Percentiles rank a stretch among this genome's conserved stretches.
Evolutionary conservation across 163 green algal genomes (phyloP).

Genomic region (Volvox carteri): DNA sequence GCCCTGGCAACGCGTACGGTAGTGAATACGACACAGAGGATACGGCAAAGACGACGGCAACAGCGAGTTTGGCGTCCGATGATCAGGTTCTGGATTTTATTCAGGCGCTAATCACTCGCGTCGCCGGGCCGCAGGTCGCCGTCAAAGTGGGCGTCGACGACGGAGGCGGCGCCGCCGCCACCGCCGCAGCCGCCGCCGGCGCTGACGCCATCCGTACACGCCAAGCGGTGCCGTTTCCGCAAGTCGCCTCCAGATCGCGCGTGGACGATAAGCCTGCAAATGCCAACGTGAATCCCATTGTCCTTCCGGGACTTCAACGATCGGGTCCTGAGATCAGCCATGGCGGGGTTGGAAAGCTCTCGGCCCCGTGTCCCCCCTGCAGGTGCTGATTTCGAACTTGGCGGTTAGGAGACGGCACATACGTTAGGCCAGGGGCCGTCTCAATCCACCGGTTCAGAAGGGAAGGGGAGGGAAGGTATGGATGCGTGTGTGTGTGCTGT

Average conservation of each 20-base stretch:
- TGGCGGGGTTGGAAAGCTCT: not conserved
- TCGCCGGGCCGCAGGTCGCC: not conserved
- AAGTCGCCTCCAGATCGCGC: not conserved
- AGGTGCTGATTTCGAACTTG: slow-evolving; percentile 39
- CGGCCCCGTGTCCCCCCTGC: slow-evolving; percentile 20
- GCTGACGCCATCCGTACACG: not conserved
- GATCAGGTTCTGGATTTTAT: not conserved
- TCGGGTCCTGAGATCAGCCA: not conserved
- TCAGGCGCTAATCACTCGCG: not conserved
- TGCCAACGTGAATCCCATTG: slow-evolving; percentile 28
- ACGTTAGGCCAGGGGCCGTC: too few species aligned
- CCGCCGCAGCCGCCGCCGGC: not conserved
- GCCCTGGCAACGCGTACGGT: not conserved
- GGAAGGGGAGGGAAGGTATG: too few species aligned
- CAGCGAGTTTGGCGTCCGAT: not conserved
- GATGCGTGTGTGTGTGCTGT: too few species aligned
- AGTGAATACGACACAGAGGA: not conserved
- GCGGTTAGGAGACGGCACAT: too few species aligned
- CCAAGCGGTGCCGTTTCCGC: not conserved
- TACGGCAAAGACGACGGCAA: not conserved
- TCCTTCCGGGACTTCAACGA: not conserved
- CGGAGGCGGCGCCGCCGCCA: not conserved
- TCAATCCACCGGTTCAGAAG: too few species aligned
- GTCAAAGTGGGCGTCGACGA: slow-evolving; percentile 16
- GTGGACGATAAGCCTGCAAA: not conserved